Evolutionary conservation across 2,329 filamentous ascomycete species (phyloP), one percentile per base, ranked within the genome.

Genomic region (Trichoderma endophyticum): DNA sequence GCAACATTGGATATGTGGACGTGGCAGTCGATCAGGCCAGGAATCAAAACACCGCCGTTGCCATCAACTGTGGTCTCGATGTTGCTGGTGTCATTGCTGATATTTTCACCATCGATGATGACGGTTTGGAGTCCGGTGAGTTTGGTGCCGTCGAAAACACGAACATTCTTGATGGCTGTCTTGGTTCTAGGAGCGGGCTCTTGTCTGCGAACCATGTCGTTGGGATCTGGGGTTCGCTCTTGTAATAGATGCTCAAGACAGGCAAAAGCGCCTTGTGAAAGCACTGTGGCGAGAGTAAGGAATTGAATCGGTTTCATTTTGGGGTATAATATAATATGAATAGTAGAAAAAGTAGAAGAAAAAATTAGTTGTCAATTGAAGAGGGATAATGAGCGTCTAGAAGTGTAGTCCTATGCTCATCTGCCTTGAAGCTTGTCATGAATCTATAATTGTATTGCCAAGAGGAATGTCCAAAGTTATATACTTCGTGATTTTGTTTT

Each of bases 1-100:
- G 56, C 56, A 7, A 69, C n/a, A 4, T 60, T 39, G 26, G 65
- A 61, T 32, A 69, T 51, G 24, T 69, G 65, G 15, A 69, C 65
- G 21, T 69, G 65, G 65, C 65, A 32, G n/a, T 69, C 65, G 28
- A 69, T 69, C 3, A 69, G 3, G 9, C 65, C 56, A 2, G 65
- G 65, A 5, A 69, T 69, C n/a, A 69, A 26, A 28, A 69, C 36
- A 6, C 65, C 54, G 6, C 65, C 65, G 12, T 69, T 60, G 56
- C 65, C 65, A 32, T 69, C 56, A 8, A 69, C 36, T n/a, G 36
- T 61, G 4, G 36, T 61, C 9, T 61, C 36, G 2, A 69, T 26
- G 34, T 51, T 39, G 56, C 56, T 61, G 2, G 65, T 26, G 36
- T 69, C 65, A 9, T 61, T 69, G 65, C 56, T 61, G n/a, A 69